phyloP scores from a whole-genome alignment of 441 rosid genomes.

The Euphorbia corollata region DNA sequence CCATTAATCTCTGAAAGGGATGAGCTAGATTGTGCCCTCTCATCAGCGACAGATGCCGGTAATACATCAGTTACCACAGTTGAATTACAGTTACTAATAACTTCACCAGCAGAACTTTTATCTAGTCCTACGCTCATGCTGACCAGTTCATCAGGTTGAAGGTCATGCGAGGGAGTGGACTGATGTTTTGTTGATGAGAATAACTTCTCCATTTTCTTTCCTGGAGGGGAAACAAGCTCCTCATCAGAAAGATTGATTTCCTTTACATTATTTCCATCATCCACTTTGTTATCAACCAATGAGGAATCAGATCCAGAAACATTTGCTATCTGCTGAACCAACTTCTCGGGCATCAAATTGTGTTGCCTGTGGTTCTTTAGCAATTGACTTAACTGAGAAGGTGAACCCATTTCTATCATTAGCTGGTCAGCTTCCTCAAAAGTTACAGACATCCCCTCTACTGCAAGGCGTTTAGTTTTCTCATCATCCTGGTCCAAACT shows the following conservation, averaged over 20 bases:
- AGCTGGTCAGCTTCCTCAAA: conserved; percentile 24
- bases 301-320: conserved; percentile 24
- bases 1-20: conserved; percentile 14
- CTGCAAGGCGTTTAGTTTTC: conserved; percentile 19
- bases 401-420: conserved; percentile 23
- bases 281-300: conserved; percentile 18
- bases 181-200: conserved; percentile 25
- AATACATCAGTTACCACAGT: conserved; percentile 21
- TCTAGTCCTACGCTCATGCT: conserved; percentile 27
- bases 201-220: conserved; percentile 31
- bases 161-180: conserved; percentile 21
- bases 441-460: conserved; percentile 22
- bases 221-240: conserved; percentile 29
- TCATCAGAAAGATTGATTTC: conserved; percentile 23
- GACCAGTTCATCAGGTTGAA: conserved; percentile 23
- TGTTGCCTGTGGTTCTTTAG: conserved; percentile 27
- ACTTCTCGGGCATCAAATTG: conserved; percentile 20
- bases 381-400: conserved; percentile 21
- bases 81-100: conserved; percentile 20
- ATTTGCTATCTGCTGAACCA: conserved; percentile 8
- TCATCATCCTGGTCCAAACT: conserved; percentile 27
- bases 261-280: conserved; percentile 21
- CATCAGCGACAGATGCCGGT: conserved; percentile 15
- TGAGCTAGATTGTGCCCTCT: conserved; percentile 20
- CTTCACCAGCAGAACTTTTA: conserved; percentile 14